Percentiles rank a stretch among this genome's conserved stretches.
Evolutionary conservation across 2,329 filamentous ascomycete species (phyloP).

Genomic region (Colletotrichum sp.): DNA sequence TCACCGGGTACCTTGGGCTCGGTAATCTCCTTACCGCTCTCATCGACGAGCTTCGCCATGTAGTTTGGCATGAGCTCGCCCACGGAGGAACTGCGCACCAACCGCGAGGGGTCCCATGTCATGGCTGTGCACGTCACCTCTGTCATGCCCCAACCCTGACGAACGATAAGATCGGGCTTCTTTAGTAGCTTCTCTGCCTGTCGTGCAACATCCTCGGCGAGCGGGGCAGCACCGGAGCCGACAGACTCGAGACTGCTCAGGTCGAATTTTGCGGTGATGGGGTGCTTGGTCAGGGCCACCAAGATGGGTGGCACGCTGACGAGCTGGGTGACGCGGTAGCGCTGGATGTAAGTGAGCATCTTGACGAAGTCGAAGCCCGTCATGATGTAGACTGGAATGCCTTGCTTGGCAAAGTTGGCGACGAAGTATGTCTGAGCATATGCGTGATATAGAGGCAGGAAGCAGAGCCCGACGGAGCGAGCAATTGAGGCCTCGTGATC

Average conservation of each 20-base stretch:
- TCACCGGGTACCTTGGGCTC: constrained; percentile 65
- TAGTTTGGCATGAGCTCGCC: constrained; percentile 75
- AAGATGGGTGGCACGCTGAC: constrained; percentile 77
- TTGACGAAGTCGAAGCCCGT: constrained; percentile 75
- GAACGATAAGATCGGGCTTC: constrained; percentile 36
- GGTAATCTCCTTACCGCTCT: constrained; percentile 58
- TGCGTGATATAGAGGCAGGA: constrained; percentile 80
- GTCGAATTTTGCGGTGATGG: constrained; percentile 69
- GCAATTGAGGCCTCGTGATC: constrained; percentile 49
- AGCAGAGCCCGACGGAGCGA: constrained; percentile 59
- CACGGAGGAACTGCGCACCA: constrained; percentile 51
- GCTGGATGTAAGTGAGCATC: constrained; percentile 72
- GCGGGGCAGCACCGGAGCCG: constrained; percentile 72
- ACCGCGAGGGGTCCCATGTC: constrained; percentile 62
- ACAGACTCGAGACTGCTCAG: constrained; percentile 67
- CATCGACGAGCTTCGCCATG: constrained; percentile 68
- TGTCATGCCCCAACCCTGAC: constrained; percentile 89
- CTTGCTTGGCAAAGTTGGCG: constrained; percentile 59
- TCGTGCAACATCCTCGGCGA: constrained; percentile 59
- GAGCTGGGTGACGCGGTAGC: constrained; percentile 71
- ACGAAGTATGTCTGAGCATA: constrained; percentile 76
- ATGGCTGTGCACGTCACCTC: constrained; percentile 77
- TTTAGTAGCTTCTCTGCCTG: constrained; percentile 59
- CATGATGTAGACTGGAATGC: constrained; percentile 80
- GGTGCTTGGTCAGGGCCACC: constrained; percentile 74